phyloP scores from a whole-genome alignment of 768 basidiomycete genomes.

The Sarcodon sp. region DNA sequence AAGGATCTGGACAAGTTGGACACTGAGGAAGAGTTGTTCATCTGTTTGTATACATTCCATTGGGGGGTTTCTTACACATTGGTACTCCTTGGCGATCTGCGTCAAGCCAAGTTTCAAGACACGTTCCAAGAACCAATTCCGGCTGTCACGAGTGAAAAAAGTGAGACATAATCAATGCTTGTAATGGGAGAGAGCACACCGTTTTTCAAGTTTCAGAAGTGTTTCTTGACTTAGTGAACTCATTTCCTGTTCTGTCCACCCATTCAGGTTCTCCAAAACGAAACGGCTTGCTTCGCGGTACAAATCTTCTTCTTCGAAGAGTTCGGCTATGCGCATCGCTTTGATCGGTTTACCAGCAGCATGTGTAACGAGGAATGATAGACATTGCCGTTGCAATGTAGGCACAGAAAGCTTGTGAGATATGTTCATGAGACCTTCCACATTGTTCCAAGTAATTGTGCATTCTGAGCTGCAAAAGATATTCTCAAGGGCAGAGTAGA shows the following conservation, averaged over 20 bases:
- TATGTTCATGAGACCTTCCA: constrained; percentile 83
- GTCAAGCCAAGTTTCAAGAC: constrained; percentile 85
- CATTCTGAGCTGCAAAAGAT: constrained; percentile 55
- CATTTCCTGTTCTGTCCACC: constrained; percentile 70
- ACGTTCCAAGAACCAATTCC: constrained; percentile 93
- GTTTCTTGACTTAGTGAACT: constrained; percentile 76
- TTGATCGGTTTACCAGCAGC: constrained; percentile 90
- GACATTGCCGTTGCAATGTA: constrained; percentile 68
- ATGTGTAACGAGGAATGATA: constrained; percentile 81
- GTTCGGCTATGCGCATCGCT: constrained; percentile 84
- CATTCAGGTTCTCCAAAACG: constrained; percentile 85
- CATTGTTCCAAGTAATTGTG: constrained; percentile 93
- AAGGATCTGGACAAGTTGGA: constrained; percentile 69
- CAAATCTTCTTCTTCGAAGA: constrained; percentile 81
- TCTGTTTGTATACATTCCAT: not conserved
- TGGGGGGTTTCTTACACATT: constrained; percentile 52
- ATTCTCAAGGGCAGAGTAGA: not conserved
- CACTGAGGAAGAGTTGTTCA: constrained; percentile 33
- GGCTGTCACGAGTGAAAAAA: constrained; percentile 24
- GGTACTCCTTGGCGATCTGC: constrained; percentile 85
- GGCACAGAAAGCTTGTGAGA: constrained; percentile 82
- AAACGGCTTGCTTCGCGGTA: constrained; percentile 88
- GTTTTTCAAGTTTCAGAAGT: constrained; percentile 78
- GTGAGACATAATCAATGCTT: not conserved
- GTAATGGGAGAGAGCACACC: constrained; percentile 25